phyloP scores from a whole-genome alignment of 768 basidiomycete genomes.

The Nidularia sp. region DNA sequence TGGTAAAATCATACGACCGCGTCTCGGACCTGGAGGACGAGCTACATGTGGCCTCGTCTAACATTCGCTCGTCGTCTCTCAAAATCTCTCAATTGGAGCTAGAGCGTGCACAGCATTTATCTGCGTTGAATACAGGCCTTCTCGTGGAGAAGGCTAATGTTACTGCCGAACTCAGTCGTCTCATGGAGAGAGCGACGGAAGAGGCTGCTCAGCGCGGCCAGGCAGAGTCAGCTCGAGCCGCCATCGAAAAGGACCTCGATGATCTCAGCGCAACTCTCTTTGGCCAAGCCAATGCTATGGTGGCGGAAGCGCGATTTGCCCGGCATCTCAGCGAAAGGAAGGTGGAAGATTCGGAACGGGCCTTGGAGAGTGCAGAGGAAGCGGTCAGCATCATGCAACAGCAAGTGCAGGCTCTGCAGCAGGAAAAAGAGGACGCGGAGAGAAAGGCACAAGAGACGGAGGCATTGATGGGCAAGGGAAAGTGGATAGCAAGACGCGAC shows the following conservation, averaged over 20 bases:
- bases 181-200: constrained; percentile 95
- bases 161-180: constrained; percentile 82
- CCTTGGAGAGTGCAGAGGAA: constrained; percentile 81
- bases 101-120: constrained; percentile 83
- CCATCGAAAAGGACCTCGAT: constrained; percentile 93
- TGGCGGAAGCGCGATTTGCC: constrained; percentile 85
- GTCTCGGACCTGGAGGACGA: constrained; percentile 92
- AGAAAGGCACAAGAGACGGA: constrained; percentile 45
- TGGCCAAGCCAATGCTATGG: constrained; percentile 94
- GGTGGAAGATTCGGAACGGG: constrained; percentile 70
- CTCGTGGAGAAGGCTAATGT: constrained; percentile 91
- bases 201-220: constrained; percentile 89
- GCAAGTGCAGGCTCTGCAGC: constrained; percentile 74
- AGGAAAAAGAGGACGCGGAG: constrained; percentile 63
- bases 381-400: constrained; percentile 80
- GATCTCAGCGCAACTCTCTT: constrained; percentile 91
- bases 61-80: constrained; percentile 55
- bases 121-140: constrained; percentile 86
- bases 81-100: constrained; percentile 78
- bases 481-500: constrained; percentile 50
- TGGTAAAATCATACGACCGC: constrained; percentile 88
- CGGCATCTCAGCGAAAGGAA: constrained; percentile 64
- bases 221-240: constrained; percentile 76
- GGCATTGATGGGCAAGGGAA: constrained; percentile 60
- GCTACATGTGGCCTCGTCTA: constrained; percentile 62